A percentile compares a stretch with the other conserved stretches of the same genome.
phyloP scores from a whole-genome alignment of 2,329 filamentous ascomycete species.

The Fusarium irregulare region DNA sequence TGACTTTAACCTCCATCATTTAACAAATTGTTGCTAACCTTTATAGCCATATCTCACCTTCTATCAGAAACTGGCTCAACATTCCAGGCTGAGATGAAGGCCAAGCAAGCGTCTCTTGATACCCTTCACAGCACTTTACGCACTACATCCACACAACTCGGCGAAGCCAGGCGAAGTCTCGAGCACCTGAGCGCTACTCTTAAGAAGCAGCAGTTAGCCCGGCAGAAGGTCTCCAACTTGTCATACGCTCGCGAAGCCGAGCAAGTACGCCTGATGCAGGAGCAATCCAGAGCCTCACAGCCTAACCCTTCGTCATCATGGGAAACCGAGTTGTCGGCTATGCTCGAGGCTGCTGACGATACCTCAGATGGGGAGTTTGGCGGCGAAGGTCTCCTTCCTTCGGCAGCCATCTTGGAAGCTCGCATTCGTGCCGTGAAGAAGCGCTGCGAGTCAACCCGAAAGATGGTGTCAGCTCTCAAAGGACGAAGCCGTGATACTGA shows the following conservation, averaged over 20 bases:
- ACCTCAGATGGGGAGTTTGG: slow-evolving; percentile 52
- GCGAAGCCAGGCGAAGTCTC: slow-evolving; percentile 78
- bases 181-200: slow-evolving; percentile 76
- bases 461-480: slow-evolving; percentile 77
- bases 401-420: slow-evolving; percentile 70
- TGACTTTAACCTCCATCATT: background rate
- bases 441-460: slow-evolving; percentile 74
- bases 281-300: slow-evolving; percentile 54
- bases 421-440: slow-evolving; percentile 76
- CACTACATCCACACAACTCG: slow-evolving; percentile 80
- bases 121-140: slow-evolving; percentile 83
- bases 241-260: slow-evolving; percentile 79
- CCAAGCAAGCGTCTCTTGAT: slow-evolving; percentile 87
- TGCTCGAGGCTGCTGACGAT: slow-evolving; percentile 59
- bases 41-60: slow-evolving; percentile 80
- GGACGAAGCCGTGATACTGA: slow-evolving; percentile 86
- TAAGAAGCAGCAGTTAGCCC: slow-evolving; percentile 71
- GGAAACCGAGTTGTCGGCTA: slow-evolving; percentile 65
- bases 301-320: slow-evolving; percentile 62
- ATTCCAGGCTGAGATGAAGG: slow-evolving; percentile 82
- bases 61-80: slow-evolving; percentile 81
- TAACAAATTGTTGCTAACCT: background rate
- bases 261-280: slow-evolving; percentile 60
- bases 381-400: slow-evolving; percentile 63
- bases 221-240: slow-evolving; percentile 82